These are phyloP conservation scores for Dichotomopilus funicola DNA, from an alignment of 2,329 filamentous ascomycete species.

Conservation along the genomic window DNA sequence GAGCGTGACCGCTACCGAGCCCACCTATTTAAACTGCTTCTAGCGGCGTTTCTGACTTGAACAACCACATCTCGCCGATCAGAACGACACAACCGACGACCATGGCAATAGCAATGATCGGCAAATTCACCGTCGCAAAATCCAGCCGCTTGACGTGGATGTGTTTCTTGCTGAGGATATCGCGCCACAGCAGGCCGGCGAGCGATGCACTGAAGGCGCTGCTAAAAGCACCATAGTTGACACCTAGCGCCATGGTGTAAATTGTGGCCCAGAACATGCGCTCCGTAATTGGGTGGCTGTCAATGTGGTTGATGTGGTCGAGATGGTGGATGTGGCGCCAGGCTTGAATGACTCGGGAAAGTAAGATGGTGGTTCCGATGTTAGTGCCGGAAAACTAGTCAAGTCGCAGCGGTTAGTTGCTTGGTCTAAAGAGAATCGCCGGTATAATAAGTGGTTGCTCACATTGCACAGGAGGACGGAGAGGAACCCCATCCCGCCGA, in stretches of 20 bases:
- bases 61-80: conserved; percentile 58
- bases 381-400: conserved; percentile 69
- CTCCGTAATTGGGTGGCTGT: conserved; percentile 43
- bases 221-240: conserved; percentile 71
- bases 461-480: conserved; percentile 68
- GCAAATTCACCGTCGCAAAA: conserved; percentile 62
- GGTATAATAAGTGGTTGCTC: conserved; percentile 32
- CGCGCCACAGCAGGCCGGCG: conserved; percentile 65
- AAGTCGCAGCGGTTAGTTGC: background rate
- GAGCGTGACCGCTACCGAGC: too few species aligned
- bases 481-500: conserved; percentile 68
- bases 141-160: conserved; percentile 58
- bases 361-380: conserved; percentile 67
- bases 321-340: conserved; percentile 50
- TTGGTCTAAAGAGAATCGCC: too few species aligned
- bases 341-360: conserved; percentile 62
- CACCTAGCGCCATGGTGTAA: conserved; percentile 67
- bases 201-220: conserved; percentile 65
- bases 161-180: conserved; percentile 62
- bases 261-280: conserved; percentile 68
- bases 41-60: conserved; percentile 29
- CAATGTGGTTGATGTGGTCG: conserved; percentile 37
- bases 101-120: conserved; percentile 66
- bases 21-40: too few species aligned
- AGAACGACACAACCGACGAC: conserved; percentile 55